A percentile compares a stretch with the other conserved stretches of the same genome.
phyloP scores from a whole-genome alignment of 306 rosid species.

The Astragalus glycyphyllos region DNA sequence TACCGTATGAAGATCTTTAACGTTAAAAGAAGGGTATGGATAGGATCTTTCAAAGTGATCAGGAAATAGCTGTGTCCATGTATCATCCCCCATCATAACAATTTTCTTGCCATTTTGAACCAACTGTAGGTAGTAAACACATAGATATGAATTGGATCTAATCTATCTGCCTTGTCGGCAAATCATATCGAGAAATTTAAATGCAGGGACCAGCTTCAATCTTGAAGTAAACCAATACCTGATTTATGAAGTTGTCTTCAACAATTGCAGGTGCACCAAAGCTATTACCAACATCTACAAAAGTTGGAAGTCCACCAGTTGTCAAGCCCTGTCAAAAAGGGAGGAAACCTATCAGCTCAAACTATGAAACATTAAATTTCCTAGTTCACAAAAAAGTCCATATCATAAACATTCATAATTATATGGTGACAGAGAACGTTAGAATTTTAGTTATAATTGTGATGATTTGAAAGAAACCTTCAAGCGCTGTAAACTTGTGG shows the following conservation, averaged over 20 bases:
- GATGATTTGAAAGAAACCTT: constrained; percentile 53
- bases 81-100: constrained; percentile 99
- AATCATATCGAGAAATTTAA: neutral
- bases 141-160: constrained; percentile 16
- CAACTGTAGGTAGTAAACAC: constrained; percentile 57
- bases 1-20: constrained; percentile 96
- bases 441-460: neutral
- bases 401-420: neutral
- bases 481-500: constrained; percentile 95
- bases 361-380: neutral
- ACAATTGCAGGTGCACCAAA: constrained; percentile 92
- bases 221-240: constrained; percentile 47
- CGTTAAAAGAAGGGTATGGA: constrained; percentile 95
- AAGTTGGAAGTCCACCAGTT: constrained; percentile 97
- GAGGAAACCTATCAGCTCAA: constrained; percentile 8
- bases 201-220: neutral
- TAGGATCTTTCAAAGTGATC: constrained; percentile 76
- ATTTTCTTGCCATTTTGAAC: constrained; percentile 89
- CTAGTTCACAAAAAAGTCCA: neutral
- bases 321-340: constrained; percentile 70
- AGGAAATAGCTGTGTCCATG: constrained; percentile 97
- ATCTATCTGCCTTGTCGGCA: neutral
- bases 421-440: neutral
- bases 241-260: constrained; percentile 83
- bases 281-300: constrained; percentile 97